Evolutionary conservation across 768 basidiomycete species (phyloP), one percentile per base, ranked within the genome.

Genomic region (Sarcodon sp.): DNA sequence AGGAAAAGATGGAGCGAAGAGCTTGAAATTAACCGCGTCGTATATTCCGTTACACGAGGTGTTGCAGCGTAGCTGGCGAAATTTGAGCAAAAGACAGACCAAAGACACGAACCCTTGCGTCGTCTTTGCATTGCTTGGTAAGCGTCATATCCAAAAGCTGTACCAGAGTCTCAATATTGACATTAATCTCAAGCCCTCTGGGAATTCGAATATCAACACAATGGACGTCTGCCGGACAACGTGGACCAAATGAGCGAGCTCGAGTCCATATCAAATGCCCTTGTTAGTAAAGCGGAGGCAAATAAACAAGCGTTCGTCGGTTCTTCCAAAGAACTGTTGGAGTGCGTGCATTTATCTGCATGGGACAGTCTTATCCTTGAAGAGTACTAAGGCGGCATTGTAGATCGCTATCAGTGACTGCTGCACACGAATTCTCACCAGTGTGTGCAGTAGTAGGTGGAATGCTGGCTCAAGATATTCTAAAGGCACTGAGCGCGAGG

Each of bases 401-500:
- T 54, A 96, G 92, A 53, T 68, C 77, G n/a, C 54, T 86, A 37
- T 69, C 81, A 4, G 72, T 68, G 11, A 80, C 83, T n/a, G 83
- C 88, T 6, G 64, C 67, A 15, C 80, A 85, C 61, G 91, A 94
- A 60, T 89, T 97, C 66, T 84, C 91, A 0, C 91, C 96, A 0
- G 82, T 91, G 1, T 89, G 91, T 60, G 96, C 96, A 1, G 86
- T 99, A 34, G 73, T 99, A 35, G 96, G 96, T 27, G 96, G 96
- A 18, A 77, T 98, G 66, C 68, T 98, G 11, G 93, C 83, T 1
- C 96, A 98, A 62, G 96, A 99, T 61, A 83, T 97, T 46, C 70
- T 99, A 36, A 92, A 96, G 61, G 80, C 89, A 0, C 72, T 98
- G 35, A 86, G 83, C 48, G 88, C 83, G 48, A 83, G 90, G 45